Conservation (phyloP, 768 basidiomycete species). For the Albatrellus ellisii region DNA sequence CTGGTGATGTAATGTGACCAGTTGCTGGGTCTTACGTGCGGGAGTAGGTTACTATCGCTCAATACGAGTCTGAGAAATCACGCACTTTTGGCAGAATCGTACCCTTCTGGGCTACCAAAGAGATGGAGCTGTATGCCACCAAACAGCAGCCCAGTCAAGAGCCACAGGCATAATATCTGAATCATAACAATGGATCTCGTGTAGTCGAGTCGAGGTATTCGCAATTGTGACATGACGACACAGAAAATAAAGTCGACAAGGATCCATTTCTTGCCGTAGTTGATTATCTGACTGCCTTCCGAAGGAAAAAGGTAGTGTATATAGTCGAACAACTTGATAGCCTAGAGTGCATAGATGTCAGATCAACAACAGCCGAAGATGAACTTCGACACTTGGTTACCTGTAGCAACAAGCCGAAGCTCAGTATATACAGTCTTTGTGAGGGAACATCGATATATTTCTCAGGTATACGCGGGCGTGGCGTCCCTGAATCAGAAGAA, state of each 20-base stretch:
- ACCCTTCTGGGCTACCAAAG: conserved; percentile 18
- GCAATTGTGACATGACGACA: conserved; percentile 41
- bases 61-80: conserved; percentile 8
- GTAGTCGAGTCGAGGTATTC: conserved; percentile 65
- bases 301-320: conserved; percentile 38
- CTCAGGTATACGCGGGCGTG: conserved; percentile 54
- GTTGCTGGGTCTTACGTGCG: conserved; percentile 8
- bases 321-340: conserved; percentile 66
- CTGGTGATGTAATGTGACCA: conserved; percentile 10
- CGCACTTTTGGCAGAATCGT: conserved; percentile 9
- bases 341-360: conserved; percentile 27
- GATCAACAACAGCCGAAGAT: not conserved
- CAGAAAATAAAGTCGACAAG: conserved; percentile 53
- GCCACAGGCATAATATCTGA: conserved; percentile 46
- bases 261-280: conserved; percentile 56
- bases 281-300: conserved; percentile 23
- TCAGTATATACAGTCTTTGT: conserved; percentile 67
- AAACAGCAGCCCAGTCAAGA: conserved; percentile 58
- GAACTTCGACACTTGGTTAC: conserved; percentile 21
- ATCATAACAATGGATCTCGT: conserved; percentile 46
- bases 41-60: conserved; percentile 15
- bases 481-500: too few species aligned
- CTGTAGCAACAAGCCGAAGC: conserved; percentile 66
- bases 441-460: conserved; percentile 63
- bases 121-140: conserved; percentile 54